phyloP scores from a whole-genome alignment of 192 early-diverging fungal genomes.

The Pilaira anomala region DNA sequence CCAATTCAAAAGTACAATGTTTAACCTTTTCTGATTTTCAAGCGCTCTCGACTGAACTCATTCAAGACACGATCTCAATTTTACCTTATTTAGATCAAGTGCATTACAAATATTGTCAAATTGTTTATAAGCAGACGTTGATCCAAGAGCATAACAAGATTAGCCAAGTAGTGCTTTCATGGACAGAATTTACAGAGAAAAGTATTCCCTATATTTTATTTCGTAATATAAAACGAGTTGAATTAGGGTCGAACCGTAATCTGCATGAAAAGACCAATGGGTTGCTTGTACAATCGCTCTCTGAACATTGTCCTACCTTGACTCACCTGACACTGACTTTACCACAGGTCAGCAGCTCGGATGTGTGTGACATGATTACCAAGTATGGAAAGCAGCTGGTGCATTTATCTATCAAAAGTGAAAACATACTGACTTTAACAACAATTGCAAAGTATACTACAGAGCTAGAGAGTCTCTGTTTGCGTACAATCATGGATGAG shows the following conservation, averaged over 20 bases:
- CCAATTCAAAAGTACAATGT: neutral
- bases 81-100: neutral
- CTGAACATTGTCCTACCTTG: neutral
- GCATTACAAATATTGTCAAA: constrained; percentile 4
- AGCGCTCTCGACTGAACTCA: neutral
- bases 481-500: neutral
- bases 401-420: neutral
- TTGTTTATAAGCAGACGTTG: neutral
- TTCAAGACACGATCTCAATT: neutral
- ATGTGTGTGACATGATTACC: neutral
- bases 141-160: neutral
- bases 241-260: constrained; percentile 3
- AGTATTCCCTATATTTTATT: neutral
- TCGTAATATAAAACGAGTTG: neutral
- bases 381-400: neutral
- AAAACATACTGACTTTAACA: neutral
- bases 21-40: neutral
- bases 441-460: neutral
- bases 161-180: neutral
- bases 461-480: neutral
- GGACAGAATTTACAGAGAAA: neutral
- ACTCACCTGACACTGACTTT: neutral
- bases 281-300: neutral
- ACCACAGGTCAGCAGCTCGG: neutral
- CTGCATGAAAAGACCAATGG: neutral